Conservation (phyloP, 2,329 filamentous ascomycete species). For the Fusarium oligoseptatum region DNA sequence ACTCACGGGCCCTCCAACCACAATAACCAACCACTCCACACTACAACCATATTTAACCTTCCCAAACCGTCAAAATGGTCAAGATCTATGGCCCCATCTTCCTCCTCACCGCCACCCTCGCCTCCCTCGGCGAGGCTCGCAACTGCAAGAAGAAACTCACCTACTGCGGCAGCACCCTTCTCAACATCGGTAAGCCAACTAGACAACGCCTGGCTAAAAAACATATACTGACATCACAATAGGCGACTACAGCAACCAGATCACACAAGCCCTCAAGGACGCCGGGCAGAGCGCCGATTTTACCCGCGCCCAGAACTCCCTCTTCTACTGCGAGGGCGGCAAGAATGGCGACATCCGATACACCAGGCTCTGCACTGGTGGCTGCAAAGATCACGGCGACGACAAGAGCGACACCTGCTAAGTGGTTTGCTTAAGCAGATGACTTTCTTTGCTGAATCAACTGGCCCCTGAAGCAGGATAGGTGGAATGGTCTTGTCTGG, state of each 20-base stretch:
- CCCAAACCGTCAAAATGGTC: neutral
- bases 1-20: neutral
- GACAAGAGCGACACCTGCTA: neutral
- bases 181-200: neutral
- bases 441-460: neutral
- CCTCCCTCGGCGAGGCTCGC: neutral
- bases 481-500: neutral
- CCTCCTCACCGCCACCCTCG: neutral
- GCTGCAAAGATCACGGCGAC: neutral
- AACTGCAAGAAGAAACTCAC: neutral
- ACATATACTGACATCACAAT: neutral
- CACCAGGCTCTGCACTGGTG: neutral
- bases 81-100: neutral
- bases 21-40: neutral
- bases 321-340: neutral
- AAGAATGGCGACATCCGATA: neutral
- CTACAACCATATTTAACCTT: neutral
- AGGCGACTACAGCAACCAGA: neutral
- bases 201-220: neutral
- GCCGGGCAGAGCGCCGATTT: neutral
- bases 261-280: neutral
- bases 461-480: neutral
- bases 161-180: constrained; percentile 2
- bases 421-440: neutral
- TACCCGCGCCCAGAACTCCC: neutral